A percentile compares a stretch with the other conserved stretches of the same genome.
phyloP scores from a whole-genome alignment of 495 filamentous ascomycete genomes.

The Xylaria bambusicola region DNA sequence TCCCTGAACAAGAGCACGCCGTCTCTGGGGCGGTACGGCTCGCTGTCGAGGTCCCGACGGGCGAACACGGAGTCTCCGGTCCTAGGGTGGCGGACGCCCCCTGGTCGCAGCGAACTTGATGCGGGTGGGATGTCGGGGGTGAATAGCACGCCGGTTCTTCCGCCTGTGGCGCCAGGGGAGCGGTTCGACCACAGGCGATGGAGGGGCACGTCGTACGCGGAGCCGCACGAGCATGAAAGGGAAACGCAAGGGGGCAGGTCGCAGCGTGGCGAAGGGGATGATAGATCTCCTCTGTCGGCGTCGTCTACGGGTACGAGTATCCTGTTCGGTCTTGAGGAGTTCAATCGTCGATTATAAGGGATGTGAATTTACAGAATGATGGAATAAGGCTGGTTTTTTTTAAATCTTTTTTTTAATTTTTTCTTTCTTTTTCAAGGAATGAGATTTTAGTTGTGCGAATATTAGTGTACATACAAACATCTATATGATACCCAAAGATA shows the following conservation, averaged over 20 bases:
- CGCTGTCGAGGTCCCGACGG: slow-evolving; percentile 1
- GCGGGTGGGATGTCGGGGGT: neutral
- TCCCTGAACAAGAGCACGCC: slow-evolving; percentile 17
- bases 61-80: slow-evolving; percentile 13
- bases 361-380: neutral
- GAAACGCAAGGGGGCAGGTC: neutral
- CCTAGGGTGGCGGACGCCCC: neutral
- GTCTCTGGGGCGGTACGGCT: slow-evolving; percentile 10
- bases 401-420: too few species aligned
- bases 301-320: slow-evolving; percentile 11
- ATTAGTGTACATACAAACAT: neutral
- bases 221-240: neutral
- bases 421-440: too few species aligned
- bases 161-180: slow-evolving; percentile 5
- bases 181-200: slow-evolving; percentile 9
- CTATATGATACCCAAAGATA: neutral
- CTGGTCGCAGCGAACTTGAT: too few species aligned
- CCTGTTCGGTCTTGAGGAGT: neutral
- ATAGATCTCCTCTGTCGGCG: neutral
- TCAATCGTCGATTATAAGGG: neutral
- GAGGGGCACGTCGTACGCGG: slow-evolving; percentile 1
- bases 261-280: neutral
- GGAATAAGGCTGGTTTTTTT: neutral
- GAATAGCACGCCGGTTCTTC: neutral
- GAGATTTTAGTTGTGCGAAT: neutral